These are phyloP conservation scores for Cichorium intybus DNA, from an alignment of 140 eudicot species.

Conservation along the genomic window DNA sequence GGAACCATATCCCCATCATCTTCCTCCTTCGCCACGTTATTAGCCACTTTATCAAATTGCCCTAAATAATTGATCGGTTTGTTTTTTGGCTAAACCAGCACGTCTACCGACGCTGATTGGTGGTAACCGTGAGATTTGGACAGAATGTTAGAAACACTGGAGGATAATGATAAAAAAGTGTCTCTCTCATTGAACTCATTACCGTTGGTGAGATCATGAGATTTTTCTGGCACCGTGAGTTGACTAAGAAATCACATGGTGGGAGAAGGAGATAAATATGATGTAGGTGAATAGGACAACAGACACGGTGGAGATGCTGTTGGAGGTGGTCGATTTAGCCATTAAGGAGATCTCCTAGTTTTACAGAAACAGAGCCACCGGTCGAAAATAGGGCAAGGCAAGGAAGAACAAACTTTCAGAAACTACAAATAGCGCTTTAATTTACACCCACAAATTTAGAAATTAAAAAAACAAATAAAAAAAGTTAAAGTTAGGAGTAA, in stretches of 20 bases:
- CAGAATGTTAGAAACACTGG: constrained; percentile 25
- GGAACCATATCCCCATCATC: constrained; percentile 69
- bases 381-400: too few relatives aligned
- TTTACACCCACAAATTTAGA: too few relatives aligned
- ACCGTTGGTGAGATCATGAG: constrained; percentile 28
- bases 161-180: constrained; percentile 51
- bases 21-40: constrained; percentile 23
- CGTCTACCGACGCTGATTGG: constrained; percentile 86
- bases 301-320: constrained; percentile 13
- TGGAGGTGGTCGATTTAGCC: constrained; percentile 26
- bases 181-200: constrained; percentile 72
- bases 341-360: too few relatives aligned
- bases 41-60: constrained; percentile 43
- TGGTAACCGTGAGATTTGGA: constrained; percentile 28
- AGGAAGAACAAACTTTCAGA: too few relatives aligned
- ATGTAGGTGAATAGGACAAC: constrained; percentile 1
- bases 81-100: constrained; percentile 72
- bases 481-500: too few relatives aligned
- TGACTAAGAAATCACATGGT: constrained; percentile 38
- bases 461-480: too few relatives aligned
- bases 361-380: too few relatives aligned
- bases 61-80: constrained; percentile 15
- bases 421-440: too few relatives aligned
- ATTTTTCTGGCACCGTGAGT: constrained; percentile 29
- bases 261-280: constrained; percentile 22